These are phyloP conservation scores for Porcisia deanei DNA, from an alignment of 208 protist genomes.

Conservation along the genomic window DNA sequence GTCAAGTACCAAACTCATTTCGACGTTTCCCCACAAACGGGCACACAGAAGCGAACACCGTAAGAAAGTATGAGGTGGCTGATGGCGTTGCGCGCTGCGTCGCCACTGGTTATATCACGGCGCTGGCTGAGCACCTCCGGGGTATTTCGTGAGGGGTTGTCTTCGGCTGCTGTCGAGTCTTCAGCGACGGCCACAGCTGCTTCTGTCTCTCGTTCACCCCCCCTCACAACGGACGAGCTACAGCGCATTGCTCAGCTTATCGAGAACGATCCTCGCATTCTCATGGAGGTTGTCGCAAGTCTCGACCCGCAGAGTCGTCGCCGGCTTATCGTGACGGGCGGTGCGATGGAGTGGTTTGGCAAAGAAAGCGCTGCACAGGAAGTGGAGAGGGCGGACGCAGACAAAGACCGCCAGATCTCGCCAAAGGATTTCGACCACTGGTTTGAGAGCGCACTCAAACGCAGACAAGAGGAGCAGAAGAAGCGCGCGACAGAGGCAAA, in stretches of 20 bases:
- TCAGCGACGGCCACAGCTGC: neutral
- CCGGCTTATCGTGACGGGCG: conserved; percentile 81
- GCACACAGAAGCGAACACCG: neutral
- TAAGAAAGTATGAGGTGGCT: neutral
- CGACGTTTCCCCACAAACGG: neutral
- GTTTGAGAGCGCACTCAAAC: conserved; percentile 82
- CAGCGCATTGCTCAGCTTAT: conserved; percentile 64
- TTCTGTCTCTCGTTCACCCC: neutral
- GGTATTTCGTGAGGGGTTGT: neutral
- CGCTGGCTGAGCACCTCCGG: conserved; percentile 3
- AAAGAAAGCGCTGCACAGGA: conserved; percentile 82
- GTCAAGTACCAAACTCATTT: neutral
- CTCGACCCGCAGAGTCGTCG: conserved; percentile 74
- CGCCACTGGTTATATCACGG: neutral
- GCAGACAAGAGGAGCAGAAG: conserved; percentile 51
- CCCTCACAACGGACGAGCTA: conserved; percentile 52
- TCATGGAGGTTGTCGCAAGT: conserved; percentile 79
- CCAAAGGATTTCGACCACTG: conserved; percentile 93
- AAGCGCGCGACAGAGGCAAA: conserved; percentile 26
- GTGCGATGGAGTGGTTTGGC: conserved; percentile 92
- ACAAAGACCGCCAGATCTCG: conserved; percentile 83
- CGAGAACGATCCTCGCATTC: conserved; percentile 81
- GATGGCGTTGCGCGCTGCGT: neutral
- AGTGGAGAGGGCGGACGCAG: conserved; percentile 76
- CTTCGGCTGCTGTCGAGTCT: neutral